phyloP scores from a whole-genome alignment of 345 rosid genomes.

The Eucalyptus regnans region DNA sequence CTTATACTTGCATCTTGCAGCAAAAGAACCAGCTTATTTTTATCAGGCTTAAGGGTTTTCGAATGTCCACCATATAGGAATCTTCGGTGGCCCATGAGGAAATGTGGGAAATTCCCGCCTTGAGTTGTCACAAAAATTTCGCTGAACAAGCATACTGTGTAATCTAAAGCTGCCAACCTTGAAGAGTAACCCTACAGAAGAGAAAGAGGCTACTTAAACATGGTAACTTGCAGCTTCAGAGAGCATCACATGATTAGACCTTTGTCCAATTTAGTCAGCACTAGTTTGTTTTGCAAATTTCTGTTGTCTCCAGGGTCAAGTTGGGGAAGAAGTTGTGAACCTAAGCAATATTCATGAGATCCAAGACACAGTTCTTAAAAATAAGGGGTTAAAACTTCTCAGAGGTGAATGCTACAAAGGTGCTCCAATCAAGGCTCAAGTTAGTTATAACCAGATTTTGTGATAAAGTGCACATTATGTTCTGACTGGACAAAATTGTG shows the following conservation, averaged over 20 bases:
- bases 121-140: conserved; percentile 92
- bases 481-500: not conserved
- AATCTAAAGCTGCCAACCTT: conserved; percentile 94
- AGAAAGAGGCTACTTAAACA: not conserved
- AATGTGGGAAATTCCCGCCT: conserved; percentile 95
- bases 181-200: conserved; percentile 67
- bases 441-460: not conserved
- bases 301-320: not conserved
- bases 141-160: conserved; percentile 75
- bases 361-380: not conserved
- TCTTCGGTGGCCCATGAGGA: conserved; percentile 92
- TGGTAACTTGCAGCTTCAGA: not conserved
- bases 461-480: not conserved
- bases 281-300: not conserved
- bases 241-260: not conserved
- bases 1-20: conserved; percentile 70
- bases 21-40: conserved; percentile 64
- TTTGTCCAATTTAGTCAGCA: not conserved
- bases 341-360: not conserved
- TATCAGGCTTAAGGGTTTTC: conserved; percentile 80
- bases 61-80: conserved; percentile 83
- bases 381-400: not conserved
- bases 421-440: not conserved
- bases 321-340: not conserved
- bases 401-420: not conserved